Evolutionary conservation across 202 grass and related monocot genomes (phyloP).

Genomic region (Setaria viridis): DNA sequence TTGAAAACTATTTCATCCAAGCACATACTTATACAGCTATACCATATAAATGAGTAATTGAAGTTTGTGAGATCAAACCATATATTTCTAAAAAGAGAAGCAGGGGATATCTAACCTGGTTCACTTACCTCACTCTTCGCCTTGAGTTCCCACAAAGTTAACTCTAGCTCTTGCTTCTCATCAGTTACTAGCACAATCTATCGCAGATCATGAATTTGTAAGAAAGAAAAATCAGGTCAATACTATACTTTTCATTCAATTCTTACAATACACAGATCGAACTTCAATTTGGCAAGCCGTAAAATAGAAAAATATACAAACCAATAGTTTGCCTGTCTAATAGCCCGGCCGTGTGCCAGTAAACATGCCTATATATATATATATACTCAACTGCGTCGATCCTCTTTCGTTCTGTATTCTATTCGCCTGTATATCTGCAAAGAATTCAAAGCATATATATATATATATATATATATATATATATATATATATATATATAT

Average conservation of each 20-base stretch:
- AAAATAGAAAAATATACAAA: not conserved
- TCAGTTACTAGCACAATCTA: not conserved
- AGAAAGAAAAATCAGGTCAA: not conserved
- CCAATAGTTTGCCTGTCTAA: not conserved
- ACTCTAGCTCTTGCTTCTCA: not conserved
- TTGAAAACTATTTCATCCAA: not conserved
- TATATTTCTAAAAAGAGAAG: not conserved
- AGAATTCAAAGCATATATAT: not conserved
- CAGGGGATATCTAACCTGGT: not conserved
- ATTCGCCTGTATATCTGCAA: not conserved
- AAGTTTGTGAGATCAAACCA: not conserved
- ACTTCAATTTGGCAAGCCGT: not conserved
- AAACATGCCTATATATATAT: not conserved
- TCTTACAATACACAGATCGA: not conserved
- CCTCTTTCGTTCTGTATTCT: not conserved
- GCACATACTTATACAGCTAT: not conserved
- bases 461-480: too few relatives aligned
- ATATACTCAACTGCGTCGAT: not conserved
- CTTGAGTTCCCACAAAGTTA: not conserved
- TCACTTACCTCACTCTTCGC: not conserved
- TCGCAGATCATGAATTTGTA: not conserved
- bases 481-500: too few relatives aligned
- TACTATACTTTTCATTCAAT: not conserved
- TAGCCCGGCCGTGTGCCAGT: not conserved
- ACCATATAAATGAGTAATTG: not conserved